Percentiles rank a stretch among this genome's conserved stretches.
These are phyloP conservation scores for Taxillus chinensis DNA, from an alignment of 164 flowering plant species.

Conservation along the genomic window DNA sequence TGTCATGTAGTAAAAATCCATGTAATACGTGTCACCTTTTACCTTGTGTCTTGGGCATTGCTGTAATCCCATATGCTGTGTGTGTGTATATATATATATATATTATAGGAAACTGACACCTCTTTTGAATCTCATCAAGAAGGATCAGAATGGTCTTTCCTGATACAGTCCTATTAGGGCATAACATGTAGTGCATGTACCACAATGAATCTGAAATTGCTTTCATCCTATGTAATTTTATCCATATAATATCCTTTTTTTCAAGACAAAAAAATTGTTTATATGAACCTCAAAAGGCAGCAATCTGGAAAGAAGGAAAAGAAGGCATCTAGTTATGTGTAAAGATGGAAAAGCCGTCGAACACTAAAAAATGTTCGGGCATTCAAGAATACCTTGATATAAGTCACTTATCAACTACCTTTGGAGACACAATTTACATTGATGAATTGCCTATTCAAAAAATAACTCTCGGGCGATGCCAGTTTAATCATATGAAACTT, in stretches of 20 bases:
- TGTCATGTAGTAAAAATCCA: constrained; percentile 12
- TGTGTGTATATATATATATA: neutral
- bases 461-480: neutral
- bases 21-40: constrained; percentile 8
- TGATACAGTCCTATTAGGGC: too few species aligned
- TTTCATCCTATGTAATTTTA: too few species aligned
- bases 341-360: too few species aligned
- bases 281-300: too few species aligned
- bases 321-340: too few species aligned
- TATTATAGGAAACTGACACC: too few species aligned
- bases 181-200: too few species aligned
- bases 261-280: too few species aligned
- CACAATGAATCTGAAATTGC: too few species aligned
- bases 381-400: constrained; percentile 29
- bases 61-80: constrained; percentile 15
- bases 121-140: neutral
- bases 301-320: too few species aligned
- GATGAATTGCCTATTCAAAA: neutral
- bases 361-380: constrained; percentile 63
- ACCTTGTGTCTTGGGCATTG: neutral
- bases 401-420: constrained; percentile 23
- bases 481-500: too few species aligned
- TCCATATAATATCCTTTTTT: too few species aligned
- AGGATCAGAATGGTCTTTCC: neutral
- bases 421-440: constrained; percentile 13